phyloP scores from a whole-genome alignment of 768 basidiomycete genomes.

The Cyathus striatus region DNA sequence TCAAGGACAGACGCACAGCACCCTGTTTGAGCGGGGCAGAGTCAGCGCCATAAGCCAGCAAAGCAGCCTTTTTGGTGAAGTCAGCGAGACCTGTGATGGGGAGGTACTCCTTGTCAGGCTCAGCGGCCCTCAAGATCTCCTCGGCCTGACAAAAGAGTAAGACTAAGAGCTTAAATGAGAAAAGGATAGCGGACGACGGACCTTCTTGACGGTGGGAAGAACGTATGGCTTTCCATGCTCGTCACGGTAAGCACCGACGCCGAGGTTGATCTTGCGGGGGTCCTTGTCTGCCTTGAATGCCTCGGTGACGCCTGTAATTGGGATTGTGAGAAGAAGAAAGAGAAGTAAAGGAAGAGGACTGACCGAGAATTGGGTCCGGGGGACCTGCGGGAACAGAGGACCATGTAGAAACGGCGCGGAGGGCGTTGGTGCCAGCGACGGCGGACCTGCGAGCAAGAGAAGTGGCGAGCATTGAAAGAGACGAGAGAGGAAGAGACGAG shows the following conservation, averaged over 20 bases:
- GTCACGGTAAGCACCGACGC: slow-evolving; percentile 96
- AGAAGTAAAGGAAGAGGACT: slow-evolving; percentile 8
- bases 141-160: slow-evolving; percentile 54
- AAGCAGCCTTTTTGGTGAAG: slow-evolving; percentile 82
- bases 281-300: slow-evolving; percentile 96
- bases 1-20: slow-evolving; percentile 46
- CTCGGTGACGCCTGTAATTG: slow-evolving; percentile 73
- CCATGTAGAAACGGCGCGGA: slow-evolving; percentile 68
- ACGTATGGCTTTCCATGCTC: slow-evolving; percentile 94
- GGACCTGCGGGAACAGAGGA: slow-evolving; percentile 80
- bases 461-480: slow-evolving; percentile 47
- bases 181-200: slow-evolving; percentile 23
- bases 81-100: slow-evolving; percentile 88
- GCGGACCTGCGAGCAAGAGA: slow-evolving; percentile 47
- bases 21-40: slow-evolving; percentile 67
- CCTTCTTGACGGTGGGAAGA: slow-evolving; percentile 84
- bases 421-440: slow-evolving; percentile 25
- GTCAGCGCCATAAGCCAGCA: slow-evolving; percentile 87
- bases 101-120: slow-evolving; percentile 92
- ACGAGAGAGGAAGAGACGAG: no score
- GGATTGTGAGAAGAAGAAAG: slow-evolving; percentile 7
- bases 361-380: slow-evolving; percentile 91
- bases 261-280: slow-evolving; percentile 92
- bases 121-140: slow-evolving; percentile 55
- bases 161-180: slow-evolving; percentile 3